phyloP scores from a whole-genome alignment of 768 basidiomycete species.

The Candolleomyces eurysporus region DNA sequence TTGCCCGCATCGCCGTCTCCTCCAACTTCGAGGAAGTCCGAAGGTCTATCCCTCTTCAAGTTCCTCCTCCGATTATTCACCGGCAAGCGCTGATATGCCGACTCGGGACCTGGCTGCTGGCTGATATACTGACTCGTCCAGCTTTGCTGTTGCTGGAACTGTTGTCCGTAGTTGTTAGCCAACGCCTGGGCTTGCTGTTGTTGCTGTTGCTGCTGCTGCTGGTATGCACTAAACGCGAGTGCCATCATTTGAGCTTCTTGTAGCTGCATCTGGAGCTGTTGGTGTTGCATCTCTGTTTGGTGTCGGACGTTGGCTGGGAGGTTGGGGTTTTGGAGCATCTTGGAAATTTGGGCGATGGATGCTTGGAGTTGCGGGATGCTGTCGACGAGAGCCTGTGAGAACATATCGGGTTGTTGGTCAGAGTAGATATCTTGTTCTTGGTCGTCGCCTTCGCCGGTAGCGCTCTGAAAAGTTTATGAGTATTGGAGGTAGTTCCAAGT shows the following conservation, averaged over 20 bases:
- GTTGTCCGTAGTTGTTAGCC: conserved; percentile 23
- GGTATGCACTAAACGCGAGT: conserved; percentile 56
- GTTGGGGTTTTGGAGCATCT: conserved; percentile 77
- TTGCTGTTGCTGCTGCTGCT: conserved; percentile 22
- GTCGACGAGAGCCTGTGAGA: conserved; percentile 69
- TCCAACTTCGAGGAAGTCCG: conserved; percentile 78
- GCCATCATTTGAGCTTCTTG: conserved; percentile 76
- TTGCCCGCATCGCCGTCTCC: conserved; percentile 58
- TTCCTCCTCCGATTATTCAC: conserved; percentile 78
- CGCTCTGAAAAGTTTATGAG: neutral
- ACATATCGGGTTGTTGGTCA: conserved; percentile 64
- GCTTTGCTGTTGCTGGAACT: conserved; percentile 35
- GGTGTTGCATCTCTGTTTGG: conserved; percentile 80
- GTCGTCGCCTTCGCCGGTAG: conserved; percentile 5
- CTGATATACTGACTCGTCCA: conserved; percentile 51
- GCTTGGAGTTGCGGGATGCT: conserved; percentile 83
- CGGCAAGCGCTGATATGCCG: conserved; percentile 84
- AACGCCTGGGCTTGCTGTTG: conserved; percentile 12
- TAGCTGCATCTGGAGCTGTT: conserved; percentile 76
- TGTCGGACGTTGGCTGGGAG: conserved; percentile 72
- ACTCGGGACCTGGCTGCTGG: conserved; percentile 72
- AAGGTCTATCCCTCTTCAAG: conserved; percentile 78
- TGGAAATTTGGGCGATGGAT: conserved; percentile 75
- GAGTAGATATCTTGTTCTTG: conserved; percentile 66
- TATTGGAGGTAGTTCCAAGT: neutral